Conservation (phyloP, 768 basidiomycete genomes). For the Tylopilus sp. region DNA sequence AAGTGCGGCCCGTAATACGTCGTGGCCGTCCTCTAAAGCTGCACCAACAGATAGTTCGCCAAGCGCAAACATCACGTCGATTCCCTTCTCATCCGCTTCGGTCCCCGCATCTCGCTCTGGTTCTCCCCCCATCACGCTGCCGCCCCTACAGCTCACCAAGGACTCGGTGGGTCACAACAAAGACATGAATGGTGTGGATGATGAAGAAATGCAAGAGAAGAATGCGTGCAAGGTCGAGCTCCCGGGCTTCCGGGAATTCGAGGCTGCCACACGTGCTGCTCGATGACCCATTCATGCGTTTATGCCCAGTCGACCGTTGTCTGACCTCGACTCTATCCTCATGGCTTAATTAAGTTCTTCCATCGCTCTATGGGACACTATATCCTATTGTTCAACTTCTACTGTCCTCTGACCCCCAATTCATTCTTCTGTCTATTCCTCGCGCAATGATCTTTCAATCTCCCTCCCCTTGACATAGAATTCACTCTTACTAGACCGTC, state of each 20-base stretch:
- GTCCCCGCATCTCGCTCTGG: conserved; percentile 59
- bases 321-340: background rate
- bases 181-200: conserved; percentile 21
- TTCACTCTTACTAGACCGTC: conserved; percentile 17
- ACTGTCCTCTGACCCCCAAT: conserved; percentile 1
- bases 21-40: conserved; percentile 33
- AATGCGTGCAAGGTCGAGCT: conserved; percentile 42
- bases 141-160: conserved; percentile 55
- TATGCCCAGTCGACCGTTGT: background rate
- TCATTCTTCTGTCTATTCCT: conserved; percentile 1
- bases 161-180: conserved; percentile 13
- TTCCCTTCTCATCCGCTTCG: conserved; percentile 18
- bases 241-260: conserved; percentile 62
- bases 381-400: conserved; percentile 20
- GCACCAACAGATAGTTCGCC: conserved; percentile 12
- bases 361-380: conserved; percentile 7
- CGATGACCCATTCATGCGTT: conserved; percentile 16
- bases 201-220: conserved; percentile 19
- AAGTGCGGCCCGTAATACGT: conserved; percentile 35
- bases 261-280: conserved; percentile 41
- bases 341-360: conserved; percentile 5
- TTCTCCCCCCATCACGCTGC: conserved; percentile 68
- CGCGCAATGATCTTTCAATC: conserved; percentile 7
- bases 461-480: conserved; percentile 20
- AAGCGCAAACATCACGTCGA: conserved; percentile 1